phyloP scores from a whole-genome alignment of 192 early-diverging fungal genomes.

The Dispira parvispora region DNA sequence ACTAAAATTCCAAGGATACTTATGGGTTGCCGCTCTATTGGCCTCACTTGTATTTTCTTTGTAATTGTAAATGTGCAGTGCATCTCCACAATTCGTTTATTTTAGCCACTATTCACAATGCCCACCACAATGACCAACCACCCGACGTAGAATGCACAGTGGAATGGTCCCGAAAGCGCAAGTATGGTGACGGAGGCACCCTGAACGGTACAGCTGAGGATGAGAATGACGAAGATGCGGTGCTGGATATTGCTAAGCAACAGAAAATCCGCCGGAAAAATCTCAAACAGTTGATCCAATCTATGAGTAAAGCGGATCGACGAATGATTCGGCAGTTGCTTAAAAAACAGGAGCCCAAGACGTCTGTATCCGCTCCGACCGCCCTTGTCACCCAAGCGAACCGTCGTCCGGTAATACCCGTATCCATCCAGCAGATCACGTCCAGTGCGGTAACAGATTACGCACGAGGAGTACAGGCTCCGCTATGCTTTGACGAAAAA shows the following conservation, averaged over 20 bases:
- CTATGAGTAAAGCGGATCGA: slow-evolving; percentile 46
- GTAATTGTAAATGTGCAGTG: slow-evolving; percentile 10
- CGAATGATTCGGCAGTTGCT: slow-evolving; percentile 42
- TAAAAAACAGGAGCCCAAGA: slow-evolving; percentile 27
- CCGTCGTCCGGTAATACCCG: slow-evolving; percentile 28
- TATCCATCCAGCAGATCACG: slow-evolving; percentile 29
- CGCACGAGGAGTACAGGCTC: slow-evolving; percentile 46
- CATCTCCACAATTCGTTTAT: slow-evolving; percentile 59
- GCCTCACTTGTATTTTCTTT: too few species aligned
- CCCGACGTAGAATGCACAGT: slow-evolving; percentile 37
- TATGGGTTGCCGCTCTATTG: too few species aligned
- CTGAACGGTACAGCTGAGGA: slow-evolving; percentile 12
- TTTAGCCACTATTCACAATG: slow-evolving; percentile 60
- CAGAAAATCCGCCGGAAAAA: slow-evolving; percentile 35
- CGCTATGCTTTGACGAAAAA: slow-evolving; percentile 47
- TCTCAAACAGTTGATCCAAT: slow-evolving; percentile 54
- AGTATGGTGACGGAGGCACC: slow-evolving; percentile 22
- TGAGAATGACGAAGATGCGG: slow-evolving; percentile 11
- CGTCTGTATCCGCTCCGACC: slow-evolving; percentile 7
- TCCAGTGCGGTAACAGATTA: slow-evolving; percentile 35
- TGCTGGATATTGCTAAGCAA: slow-evolving; percentile 9
- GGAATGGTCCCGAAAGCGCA: slow-evolving; percentile 11
- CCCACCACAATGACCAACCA: slow-evolving; percentile 44
- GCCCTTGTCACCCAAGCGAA: slow-evolving; percentile 20
- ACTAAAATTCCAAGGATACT: too few species aligned